Base-by-base conservation (phyloP, 2,329 filamentous ascomycete species). In the Botryosphaeria agaves region DNA sequence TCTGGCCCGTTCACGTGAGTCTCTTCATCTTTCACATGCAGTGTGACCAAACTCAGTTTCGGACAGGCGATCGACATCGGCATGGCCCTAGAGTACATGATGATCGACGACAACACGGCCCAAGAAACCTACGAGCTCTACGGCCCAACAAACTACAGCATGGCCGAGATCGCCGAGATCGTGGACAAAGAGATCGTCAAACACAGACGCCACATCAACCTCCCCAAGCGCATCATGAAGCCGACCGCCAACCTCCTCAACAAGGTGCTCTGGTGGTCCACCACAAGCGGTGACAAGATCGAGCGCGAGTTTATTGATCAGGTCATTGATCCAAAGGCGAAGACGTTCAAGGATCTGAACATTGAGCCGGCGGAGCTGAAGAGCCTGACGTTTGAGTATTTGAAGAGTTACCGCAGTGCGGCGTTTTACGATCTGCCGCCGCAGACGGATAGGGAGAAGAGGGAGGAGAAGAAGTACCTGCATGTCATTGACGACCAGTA, bases 1-100 rank as follows among this genome's bases (percentile, higher is more conserved):
- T 82, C 59, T 77, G 75, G 63, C 89, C 89, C 14, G 85, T 94
- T 34, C 89, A 98, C 59, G 80, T 85, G 65, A n/a, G n/a, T n/a
- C n/a, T n/a, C n/a, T 7, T 16, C 12, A 11, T 16, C 8, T 12
- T 9, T 12, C 21, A 20, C 18, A 7, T 17, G 5, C 14, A 11
- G 7, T 32, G 31, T 39, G 16, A n/a, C n/a, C n/a, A n/a, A n/a
- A n/a, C n/a, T n/a, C n/a, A n/a, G n/a, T n/a, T n/a, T n/a, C n/a
- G n/a, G n/a, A n/a, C n/a, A n/a, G n/a, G n/a, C n/a, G n/a, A 85
- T 89, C 46, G 89, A 98, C 52, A 79, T 98, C 28, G 87, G 82
- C 36, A 68, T 73, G 46, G 89, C 84, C 28, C 71, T 98, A 9
- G 85, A 95, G 61, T 64, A 69, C 44, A 94, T 98, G 71, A 67